Base-by-base conservation (phyloP, 495 filamentous ascomycete genomes). In the Astrocystis sublimbata region DNA sequence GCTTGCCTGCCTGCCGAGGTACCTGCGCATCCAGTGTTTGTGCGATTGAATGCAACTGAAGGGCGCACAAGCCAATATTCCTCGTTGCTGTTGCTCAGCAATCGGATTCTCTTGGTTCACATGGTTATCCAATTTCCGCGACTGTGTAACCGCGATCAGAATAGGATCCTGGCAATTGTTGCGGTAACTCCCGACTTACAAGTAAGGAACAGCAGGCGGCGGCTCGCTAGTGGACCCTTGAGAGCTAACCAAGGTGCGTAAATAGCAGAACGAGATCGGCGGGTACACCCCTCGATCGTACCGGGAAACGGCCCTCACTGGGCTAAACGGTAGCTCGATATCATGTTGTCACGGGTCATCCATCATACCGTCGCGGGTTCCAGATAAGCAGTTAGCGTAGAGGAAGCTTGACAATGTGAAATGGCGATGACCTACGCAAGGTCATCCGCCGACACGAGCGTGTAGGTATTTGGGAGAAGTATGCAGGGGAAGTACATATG, bases 201-300 rank as follows among this genome's bases (percentile, higher is more conserved):
- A 3, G 12, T 23, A 19, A 24, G 31, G 1, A 21, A 33, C 12
- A 42, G 40, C 33, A 9, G 10, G 12, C 26, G 15, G 53, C 15
- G 3, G 8, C 33, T 28, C 26, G n/a, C 26, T 45, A 45, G 33
- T 43, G 38, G 53, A 33, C 24, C 53, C 40, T 42, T 47, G 1
- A 30, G 45, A 28, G 12, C 24, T 10, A 49, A 26, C n/a, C n/a
- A n/a, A n/a, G n/a, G n/a, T n/a, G n/a, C n/a, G 26, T 30, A 49
- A 49, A 49, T n/a, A 31, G 49, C 28, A 52, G 2, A 17, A 35
- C 13, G 8, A 35, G 49, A 52, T 35, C 30, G 49, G 26, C 49
- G 52, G 36, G 24, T 56, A 56, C 19, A 19, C 24, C 6, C 17
- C 41, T 58, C 28, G 55, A 58, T 58, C 41, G 28, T n/a, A 46